A percentile compares a stretch with the other conserved stretches of the same genome.
phyloP scores from a whole-genome alignment of 306 rosid species.

The Vigna angularis region DNA sequence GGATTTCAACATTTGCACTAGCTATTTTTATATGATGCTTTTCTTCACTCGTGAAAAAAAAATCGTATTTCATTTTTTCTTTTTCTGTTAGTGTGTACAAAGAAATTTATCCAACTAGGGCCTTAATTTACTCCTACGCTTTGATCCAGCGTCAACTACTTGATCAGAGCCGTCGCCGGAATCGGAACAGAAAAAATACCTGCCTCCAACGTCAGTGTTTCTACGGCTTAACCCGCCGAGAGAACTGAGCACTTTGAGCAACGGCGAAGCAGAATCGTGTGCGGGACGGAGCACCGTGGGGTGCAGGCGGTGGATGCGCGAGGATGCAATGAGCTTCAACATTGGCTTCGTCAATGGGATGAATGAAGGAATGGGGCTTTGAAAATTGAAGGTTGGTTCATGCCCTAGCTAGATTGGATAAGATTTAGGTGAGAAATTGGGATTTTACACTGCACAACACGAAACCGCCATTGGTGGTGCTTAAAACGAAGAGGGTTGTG shows the following conservation, averaged over 20 bases:
- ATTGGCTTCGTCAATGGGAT: slow-evolving; percentile 44
- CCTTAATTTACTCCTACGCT: slow-evolving; percentile 5
- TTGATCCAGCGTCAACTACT: slow-evolving; percentile 61
- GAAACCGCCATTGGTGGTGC: slow-evolving; percentile 60
- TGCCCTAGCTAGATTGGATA: slow-evolving; percentile 27
- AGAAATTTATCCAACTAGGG: not conserved
- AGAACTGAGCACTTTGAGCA: slow-evolving; percentile 58
- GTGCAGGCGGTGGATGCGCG: slow-evolving; percentile 52
- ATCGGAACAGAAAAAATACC: slow-evolving; percentile 83
- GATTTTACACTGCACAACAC: not conserved
- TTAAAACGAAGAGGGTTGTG: not conserved
- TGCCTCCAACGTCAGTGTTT: slow-evolving; percentile 46
- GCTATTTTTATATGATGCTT: not conserved
- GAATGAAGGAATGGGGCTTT: not conserved
- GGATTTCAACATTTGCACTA: not conserved
- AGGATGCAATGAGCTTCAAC: slow-evolving; percentile 80
- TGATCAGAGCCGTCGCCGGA: slow-evolving; percentile 68
- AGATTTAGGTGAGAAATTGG: not conserved
- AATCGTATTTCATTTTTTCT: not conserved
- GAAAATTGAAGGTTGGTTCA: slow-evolving; percentile 29
- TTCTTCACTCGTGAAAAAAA: too few relatives aligned
- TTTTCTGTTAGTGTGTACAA: not conserved
- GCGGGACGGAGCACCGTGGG: slow-evolving; percentile 58
- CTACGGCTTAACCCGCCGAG: slow-evolving; percentile 52
- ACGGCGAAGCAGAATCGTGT: slow-evolving; percentile 54